These are phyloP conservation scores for Sporothrix mexicana DNA, from an alignment of 2,329 filamentous ascomycete species.

Conservation along the genomic window DNA sequence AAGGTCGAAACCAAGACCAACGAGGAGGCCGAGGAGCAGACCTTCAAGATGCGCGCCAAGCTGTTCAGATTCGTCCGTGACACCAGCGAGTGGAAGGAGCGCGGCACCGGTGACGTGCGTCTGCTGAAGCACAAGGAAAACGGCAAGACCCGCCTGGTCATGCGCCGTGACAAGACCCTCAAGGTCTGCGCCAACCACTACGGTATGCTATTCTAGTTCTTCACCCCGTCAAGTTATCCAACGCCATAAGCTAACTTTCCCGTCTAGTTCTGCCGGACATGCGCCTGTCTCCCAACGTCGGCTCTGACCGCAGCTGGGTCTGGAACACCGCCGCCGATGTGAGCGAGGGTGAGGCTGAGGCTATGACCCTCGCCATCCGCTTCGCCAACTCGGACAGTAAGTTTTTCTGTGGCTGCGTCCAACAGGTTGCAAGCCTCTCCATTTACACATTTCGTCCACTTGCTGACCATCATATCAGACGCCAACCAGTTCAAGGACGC, in stretches of 20 bases:
- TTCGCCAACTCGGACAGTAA: slow-evolving; percentile 97
- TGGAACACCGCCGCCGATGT: slow-evolving; percentile 99
- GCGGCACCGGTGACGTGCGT: slow-evolving; percentile 93
- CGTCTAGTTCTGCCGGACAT: slow-evolving; percentile 88
- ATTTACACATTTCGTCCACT: not conserved
- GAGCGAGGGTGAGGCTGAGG: slow-evolving; percentile 96
- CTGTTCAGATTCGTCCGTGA: slow-evolving; percentile 98
- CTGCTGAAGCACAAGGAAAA: slow-evolving; percentile 99
- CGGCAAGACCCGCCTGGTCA: slow-evolving; percentile 94
- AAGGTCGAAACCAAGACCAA: slow-evolving; percentile 98
- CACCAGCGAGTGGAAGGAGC: slow-evolving; percentile 97
- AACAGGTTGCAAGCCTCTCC: not conserved
- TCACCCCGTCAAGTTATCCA: too few relatives aligned
- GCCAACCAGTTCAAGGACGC: slow-evolving; percentile 97
- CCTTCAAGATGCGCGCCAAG: slow-evolving; percentile 99
- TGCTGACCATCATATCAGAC: slow-evolving; percentile 61
- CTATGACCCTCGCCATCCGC: slow-evolving; percentile 92
- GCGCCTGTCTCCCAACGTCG: slow-evolving; percentile 98
- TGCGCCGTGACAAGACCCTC: slow-evolving; percentile 99
- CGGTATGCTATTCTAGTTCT: slow-evolving; percentile 59
- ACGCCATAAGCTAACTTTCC: not conserved
- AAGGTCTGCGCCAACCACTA: slow-evolving; percentile 99
- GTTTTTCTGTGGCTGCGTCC: slow-evolving; percentile 45
- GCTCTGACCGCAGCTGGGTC: slow-evolving; percentile 97
- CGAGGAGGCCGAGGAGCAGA: slow-evolving; percentile 96